Evolutionary conservation across 2,329 filamentous ascomycete species (phyloP).

Genomic region (Didymosphaeria variabile): DNA sequence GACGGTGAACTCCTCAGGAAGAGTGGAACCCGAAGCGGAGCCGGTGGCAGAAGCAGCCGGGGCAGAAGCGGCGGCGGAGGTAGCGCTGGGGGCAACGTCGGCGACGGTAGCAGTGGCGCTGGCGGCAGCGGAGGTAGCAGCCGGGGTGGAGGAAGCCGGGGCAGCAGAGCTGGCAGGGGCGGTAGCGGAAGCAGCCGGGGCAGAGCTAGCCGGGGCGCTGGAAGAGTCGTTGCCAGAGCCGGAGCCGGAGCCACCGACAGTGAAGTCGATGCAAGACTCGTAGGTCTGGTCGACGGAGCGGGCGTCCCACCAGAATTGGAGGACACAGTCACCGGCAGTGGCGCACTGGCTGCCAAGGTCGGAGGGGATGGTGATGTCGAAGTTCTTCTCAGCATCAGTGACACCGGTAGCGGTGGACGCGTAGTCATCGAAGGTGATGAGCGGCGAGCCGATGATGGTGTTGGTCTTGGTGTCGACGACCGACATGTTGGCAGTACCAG

Average conservation of each 20-base stretch:
- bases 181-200: slow-evolving; percentile 20
- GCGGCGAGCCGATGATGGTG: slow-evolving; percentile 60
- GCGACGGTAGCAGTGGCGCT: neutral
- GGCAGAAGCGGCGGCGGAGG: slow-evolving; percentile 21
- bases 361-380: slow-evolving; percentile 63
- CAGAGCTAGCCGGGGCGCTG: slow-evolving; percentile 18
- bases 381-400: slow-evolving; percentile 57
- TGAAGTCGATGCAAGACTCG: slow-evolving; percentile 70
- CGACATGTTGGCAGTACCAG: slow-evolving; percentile 66
- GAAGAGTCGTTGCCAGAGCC: slow-evolving; percentile 25
- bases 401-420: slow-evolving; percentile 58
- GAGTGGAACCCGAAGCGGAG: slow-evolving; percentile 22
- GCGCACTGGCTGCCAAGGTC: slow-evolving; percentile 58
- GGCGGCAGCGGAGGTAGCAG: slow-evolving; percentile 23
- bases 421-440: slow-evolving; percentile 66
- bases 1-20: slow-evolving; percentile 45
- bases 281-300: slow-evolving; percentile 67
- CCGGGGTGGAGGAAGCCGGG: slow-evolving; percentile 20
- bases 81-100: slow-evolving; percentile 1
- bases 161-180: slow-evolving; percentile 21
- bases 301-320: slow-evolving; percentile 72
- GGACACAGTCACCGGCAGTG: slow-evolving; percentile 61
- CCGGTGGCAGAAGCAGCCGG: slow-evolving; percentile 21
- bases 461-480: slow-evolving; percentile 65
- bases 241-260: slow-evolving; percentile 48